A percentile compares a stretch with the other conserved stretches of the same genome.
These are phyloP conservation scores for Leccinum aurantiacum DNA, from an alignment of 768 basidiomycete genomes.

Conservation along the genomic window DNA sequence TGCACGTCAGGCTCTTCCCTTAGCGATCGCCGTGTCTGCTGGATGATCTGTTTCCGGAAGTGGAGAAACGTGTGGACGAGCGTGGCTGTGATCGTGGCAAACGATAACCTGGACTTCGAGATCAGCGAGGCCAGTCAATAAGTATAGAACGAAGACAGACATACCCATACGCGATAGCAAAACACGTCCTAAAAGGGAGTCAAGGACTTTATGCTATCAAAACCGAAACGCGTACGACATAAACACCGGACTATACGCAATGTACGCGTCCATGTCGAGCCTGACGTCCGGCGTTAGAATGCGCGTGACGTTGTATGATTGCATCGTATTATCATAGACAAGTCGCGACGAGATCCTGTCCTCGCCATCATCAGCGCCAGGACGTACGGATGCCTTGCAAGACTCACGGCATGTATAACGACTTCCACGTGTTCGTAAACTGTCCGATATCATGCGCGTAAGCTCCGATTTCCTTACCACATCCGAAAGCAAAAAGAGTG, in stretches of 20 bases:
- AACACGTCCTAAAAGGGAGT: conserved; percentile 20
- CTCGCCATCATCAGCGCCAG: background rate
- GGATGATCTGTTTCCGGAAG: conserved; percentile 79
- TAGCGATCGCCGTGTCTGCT: conserved; percentile 65
- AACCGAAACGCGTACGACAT: conserved; percentile 39
- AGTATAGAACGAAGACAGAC: background rate
- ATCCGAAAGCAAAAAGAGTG: conserved; percentile 38
- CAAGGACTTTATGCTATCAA: background rate
- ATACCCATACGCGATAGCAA: conserved; percentile 34
- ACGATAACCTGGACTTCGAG: conserved; percentile 68
- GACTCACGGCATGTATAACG: conserved; percentile 57
- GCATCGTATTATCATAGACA: conserved; percentile 61
- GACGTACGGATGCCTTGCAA: background rate
- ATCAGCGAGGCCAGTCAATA: conserved; percentile 18
- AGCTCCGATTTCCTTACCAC: conserved; percentile 15
- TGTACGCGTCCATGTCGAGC: conserved; percentile 54
- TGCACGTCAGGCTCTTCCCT: conserved; percentile 83
- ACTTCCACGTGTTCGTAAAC: conserved; percentile 66
- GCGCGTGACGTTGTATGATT: conserved; percentile 54
- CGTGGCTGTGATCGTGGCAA: conserved; percentile 63
- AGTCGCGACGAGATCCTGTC: conserved; percentile 56
- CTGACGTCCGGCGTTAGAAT: conserved; percentile 55
- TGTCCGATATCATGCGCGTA: conserved; percentile 3
- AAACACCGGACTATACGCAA: conserved; percentile 58
- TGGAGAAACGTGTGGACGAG: conserved; percentile 47